Evolutionary conservation across 148 eudicot genomes (phyloP).

Genomic region (Fagopyrum homotropicum): DNA sequence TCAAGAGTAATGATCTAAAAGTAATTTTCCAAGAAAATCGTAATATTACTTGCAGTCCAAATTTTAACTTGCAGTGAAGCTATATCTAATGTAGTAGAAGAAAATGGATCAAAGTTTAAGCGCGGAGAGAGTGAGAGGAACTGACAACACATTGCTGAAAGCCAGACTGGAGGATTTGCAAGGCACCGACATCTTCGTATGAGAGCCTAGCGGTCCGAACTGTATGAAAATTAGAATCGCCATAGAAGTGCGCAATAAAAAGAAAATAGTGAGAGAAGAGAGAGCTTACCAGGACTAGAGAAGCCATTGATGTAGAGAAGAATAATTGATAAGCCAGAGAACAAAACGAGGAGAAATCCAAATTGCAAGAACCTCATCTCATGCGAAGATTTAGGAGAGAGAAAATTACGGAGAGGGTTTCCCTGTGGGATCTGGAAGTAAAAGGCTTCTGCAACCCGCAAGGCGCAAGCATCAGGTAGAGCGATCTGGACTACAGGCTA

Average conservation of each 20-base stretch:
- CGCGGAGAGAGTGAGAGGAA: not conserved
- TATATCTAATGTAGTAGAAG: not conserved
- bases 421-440: not conserved
- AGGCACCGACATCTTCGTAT: conserved; percentile 59
- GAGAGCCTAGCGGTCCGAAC: conserved; percentile 36
- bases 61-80: not conserved
- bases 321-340: conserved; percentile 62
- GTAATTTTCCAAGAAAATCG: not conserved
- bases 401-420: not conserved
- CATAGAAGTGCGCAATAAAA: not conserved
- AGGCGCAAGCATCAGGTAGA: not conserved
- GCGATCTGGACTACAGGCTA: not conserved
- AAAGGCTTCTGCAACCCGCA: not conserved
- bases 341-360: conserved; percentile 55
- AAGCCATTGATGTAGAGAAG: conserved; percentile 47
- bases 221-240: not conserved
- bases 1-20: not conserved
- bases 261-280: not conserved
- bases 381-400: not conserved
- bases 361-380: conserved; percentile 72
- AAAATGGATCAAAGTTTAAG: not conserved
- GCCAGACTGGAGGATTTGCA: conserved; percentile 44
- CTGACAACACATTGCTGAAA: conserved; percentile 91
- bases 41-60: not conserved
- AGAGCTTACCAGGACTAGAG: conserved; percentile 32